Evolutionary conservation across 768 basidiomycete genomes (phyloP), one percentile per base, ranked within the genome.

Genomic region (Chalciporus piperatus): DNA sequence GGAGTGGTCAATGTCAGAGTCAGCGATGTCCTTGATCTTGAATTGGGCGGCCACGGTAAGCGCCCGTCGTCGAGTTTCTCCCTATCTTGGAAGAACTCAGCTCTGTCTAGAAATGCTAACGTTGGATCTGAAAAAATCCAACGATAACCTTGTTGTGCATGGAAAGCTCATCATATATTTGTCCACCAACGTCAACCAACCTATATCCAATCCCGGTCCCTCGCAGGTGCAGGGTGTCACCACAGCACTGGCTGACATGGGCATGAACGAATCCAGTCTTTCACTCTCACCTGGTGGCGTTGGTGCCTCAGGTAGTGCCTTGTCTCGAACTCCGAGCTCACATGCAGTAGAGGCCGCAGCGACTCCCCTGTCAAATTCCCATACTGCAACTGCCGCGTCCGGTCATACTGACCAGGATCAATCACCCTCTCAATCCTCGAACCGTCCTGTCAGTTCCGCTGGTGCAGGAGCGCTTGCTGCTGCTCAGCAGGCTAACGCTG

Each of bases 91-190:
- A 41, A 41, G 10, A 52, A 41, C 44, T 51, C 52, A 20, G 11
- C 27, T 50, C 25, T 54, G 16, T 10, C 17, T 47, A 94, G 97
- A 98, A 77, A 97, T 97, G 86, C 81, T 98, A 45, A 98, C 96
- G 1, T 70, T 95, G 59, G 97, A 98, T 65, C 76, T 99, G 62
- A 97, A 98, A 76, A 96, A 96, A 72, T 98, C 95, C n/a, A 97
- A 96, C 61, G 97, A 99, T 71, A 95, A 97, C 66, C 83, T 97
- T 23, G 90, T 94, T 43, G 97, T 99, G 4, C 94, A 98, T 64
- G 97, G 97, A 42, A 98, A 98, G 73, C 82, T 99, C 59, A 95
- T 98, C 69, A 83, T 98, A 59, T 94, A 96, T 71, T 80, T 99
- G 33, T 95, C 93, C 16, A 98, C 97, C 44, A 95, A 98, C 65